A percentile compares a stretch with the other conserved stretches of the same genome.
Evolutionary conservation across 768 basidiomycete genomes (phyloP).

Genomic region (Austroboletus eburneus): DNA sequence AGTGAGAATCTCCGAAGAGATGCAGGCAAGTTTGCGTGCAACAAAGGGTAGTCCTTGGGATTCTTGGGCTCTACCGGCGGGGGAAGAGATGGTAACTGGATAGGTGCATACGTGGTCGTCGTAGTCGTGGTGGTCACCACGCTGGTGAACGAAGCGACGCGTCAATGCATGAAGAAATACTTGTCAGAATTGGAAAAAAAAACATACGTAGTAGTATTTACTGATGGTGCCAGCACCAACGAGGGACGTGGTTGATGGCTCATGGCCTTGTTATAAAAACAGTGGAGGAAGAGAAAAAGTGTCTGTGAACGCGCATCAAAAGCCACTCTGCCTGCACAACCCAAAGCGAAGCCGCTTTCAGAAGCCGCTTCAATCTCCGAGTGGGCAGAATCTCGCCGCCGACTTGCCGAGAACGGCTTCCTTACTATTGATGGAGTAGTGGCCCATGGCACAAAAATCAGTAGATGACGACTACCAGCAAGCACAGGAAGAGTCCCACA

Average conservation of each 20-base stretch:
- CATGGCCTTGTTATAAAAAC: conserved; percentile 43
- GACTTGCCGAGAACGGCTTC: conserved; percentile 15
- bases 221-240: conserved; percentile 73
- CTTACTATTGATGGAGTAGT: not conserved
- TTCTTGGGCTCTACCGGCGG: conserved; percentile 69
- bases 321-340: conserved; percentile 33
- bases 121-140: conserved; percentile 91
- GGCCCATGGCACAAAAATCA: no score
- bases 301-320: conserved; percentile 27
- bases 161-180: conserved; percentile 13
- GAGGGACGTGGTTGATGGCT: conserved; percentile 60
- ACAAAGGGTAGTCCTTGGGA: conserved; percentile 73
- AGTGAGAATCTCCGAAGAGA: conserved; percentile 73
- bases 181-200: not conserved
- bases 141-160: conserved; percentile 37
- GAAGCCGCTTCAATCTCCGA: conserved; percentile 24
- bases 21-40: conserved; percentile 69
- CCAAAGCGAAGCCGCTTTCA: conserved; percentile 24
- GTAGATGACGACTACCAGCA: no score
- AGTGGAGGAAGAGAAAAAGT: conserved; percentile 22
- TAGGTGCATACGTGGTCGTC: conserved; percentile 87
- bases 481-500: no score
- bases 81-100: conserved; percentile 71
- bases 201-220: conserved; percentile 80
- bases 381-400: conserved; percentile 10